Base-by-base conservation (phyloP, 768 basidiomycete species). In the Xerocomellus amylosporus region DNA sequence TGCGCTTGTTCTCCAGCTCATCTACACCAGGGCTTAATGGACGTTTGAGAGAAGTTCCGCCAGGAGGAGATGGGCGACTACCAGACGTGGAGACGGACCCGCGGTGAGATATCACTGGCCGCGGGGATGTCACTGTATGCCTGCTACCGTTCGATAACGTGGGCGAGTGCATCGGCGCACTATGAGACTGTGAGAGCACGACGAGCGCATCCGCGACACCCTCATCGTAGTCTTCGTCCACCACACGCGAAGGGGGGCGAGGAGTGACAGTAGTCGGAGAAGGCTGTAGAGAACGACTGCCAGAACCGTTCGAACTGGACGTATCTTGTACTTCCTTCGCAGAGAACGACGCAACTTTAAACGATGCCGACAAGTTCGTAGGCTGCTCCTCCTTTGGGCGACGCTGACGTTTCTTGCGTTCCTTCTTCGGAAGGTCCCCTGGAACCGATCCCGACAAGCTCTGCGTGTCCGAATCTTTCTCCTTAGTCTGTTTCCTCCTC, bases 191-290 rank as follows among this genome's bases (percentile, higher is more conserved):
- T 72, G 54, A 71, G 6, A 97, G 77, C 2, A 80, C 83, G 71
- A 97, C 90, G 33, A 97, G 74, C 0, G 90, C 83, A 60, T 93
- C 92, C 5, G 90, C 84, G n/a, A 85, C 89, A 24, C 88, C 90
- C 69, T 94, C 94, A 62, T 98, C 94, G 61, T 97, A 97, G 62
- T 97, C 90, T 61, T 98, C 94, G 64, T 97, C 93, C 17, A 95
- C 80, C 2, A 81, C 73, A 8, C 94, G 79, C 12, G 83, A 75
- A 8, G 86, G 84, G 17, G 84, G 80, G 36, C 81, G 72, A 49
- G 83, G 79, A 8, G 79, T 78, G 19, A 77, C 79, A 53, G 78
- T 82, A 2, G 82, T 88, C 2, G 88, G 87, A 30, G 86, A 88
- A 2, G 87, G 88, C 60, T 88, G 87, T 38, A 84, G 75, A 2